Evolutionary conservation across 2,329 filamentous ascomycete genomes (phyloP).

Genomic region (Fusarium goolgardi): DNA sequence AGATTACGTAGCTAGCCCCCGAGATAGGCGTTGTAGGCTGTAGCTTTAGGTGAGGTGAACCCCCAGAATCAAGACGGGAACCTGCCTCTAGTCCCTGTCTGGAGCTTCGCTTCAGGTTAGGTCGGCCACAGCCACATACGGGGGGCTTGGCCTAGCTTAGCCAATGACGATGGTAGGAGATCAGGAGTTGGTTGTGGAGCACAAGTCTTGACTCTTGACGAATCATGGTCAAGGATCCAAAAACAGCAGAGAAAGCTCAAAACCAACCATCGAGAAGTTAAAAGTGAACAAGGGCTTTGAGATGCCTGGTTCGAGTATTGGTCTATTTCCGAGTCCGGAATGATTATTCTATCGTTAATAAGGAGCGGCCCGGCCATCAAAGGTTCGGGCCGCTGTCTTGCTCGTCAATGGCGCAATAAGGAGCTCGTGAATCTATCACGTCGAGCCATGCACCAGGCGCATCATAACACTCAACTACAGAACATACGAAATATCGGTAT

Average conservation of each 20-base stretch:
- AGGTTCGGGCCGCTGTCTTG: constrained; percentile 38
- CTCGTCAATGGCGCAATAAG: constrained; percentile 40
- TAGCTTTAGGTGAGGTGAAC: constrained; percentile 16
- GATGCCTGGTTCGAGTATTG: constrained; percentile 29
- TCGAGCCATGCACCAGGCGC: constrained; percentile 36
- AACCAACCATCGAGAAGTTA: constrained; percentile 18
- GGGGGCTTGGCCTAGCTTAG: background rate
- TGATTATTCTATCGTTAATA: constrained; percentile 44
- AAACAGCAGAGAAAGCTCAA: constrained; percentile 35
- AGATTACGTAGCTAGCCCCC: constrained; percentile 39
- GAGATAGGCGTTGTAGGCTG: constrained; percentile 1
- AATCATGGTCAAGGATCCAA: constrained; percentile 30
- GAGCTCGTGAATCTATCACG: constrained; percentile 24
- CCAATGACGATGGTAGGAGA: constrained; percentile 10
- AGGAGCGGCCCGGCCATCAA: constrained; percentile 37
- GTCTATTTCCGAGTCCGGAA: constrained; percentile 26
- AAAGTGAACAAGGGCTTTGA: constrained; percentile 20
- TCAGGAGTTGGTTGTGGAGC: constrained; percentile 19
- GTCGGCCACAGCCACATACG: constrained; percentile 19
- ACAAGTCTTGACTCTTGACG: constrained; percentile 1
- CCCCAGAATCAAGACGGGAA: constrained; percentile 6
- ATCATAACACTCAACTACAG: constrained; percentile 47
- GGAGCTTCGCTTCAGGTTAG: constrained; percentile 24
- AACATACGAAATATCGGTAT: constrained; percentile 95
- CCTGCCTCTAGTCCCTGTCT: background rate